phyloP scores from a whole-genome alignment of 805 yeast species.

The Sungouiozyma ichnusensis region DNA sequence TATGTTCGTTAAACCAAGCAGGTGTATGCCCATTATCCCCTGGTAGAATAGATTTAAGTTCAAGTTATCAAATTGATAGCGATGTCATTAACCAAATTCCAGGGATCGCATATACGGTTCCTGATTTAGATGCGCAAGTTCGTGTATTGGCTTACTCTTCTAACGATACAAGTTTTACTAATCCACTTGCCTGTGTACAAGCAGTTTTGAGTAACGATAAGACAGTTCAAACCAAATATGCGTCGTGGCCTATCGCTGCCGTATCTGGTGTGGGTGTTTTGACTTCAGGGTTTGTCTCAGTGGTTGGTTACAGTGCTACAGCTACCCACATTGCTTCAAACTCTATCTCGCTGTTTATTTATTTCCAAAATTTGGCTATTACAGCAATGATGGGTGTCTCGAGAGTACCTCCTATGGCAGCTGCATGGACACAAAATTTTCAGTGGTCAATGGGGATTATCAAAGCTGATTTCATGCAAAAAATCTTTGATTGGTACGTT shows the following conservation, averaged over 20 bases:
- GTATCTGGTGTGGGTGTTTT: constrained; percentile 79
- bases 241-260: constrained; percentile 93
- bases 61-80: constrained; percentile 36
- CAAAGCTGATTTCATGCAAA: constrained; percentile 63
- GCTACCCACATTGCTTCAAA: constrained; percentile 98
- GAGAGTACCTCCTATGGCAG: constrained; percentile 89
- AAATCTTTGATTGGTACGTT: constrained; percentile 84
- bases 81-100: constrained; percentile 51
- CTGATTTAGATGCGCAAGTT: constrained; percentile 90
- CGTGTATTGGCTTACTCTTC: constrained; percentile 53
- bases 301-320: constrained; percentile 80
- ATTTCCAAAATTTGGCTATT: constrained; percentile 88
- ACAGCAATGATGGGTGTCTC: constrained; percentile 94
- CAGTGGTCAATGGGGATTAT: constrained; percentile 94
- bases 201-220: constrained; percentile 80
- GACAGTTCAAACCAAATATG: constrained; percentile 86
- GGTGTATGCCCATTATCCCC: constrained; percentile 74
- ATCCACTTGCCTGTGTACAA: constrained; percentile 80
- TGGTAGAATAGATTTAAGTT: constrained; percentile 70
- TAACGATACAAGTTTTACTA: constrained; percentile 32
- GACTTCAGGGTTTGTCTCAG: constrained; percentile 78
- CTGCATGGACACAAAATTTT: constrained; percentile 96
- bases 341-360: constrained; percentile 81
- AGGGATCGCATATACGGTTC: constrained; percentile 75
- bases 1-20: constrained; percentile 52